Evolutionary conservation across 768 basidiomycete species (phyloP), one percentile per base, ranked within the genome.

Genomic region (Hortiboletus campestris): DNA sequence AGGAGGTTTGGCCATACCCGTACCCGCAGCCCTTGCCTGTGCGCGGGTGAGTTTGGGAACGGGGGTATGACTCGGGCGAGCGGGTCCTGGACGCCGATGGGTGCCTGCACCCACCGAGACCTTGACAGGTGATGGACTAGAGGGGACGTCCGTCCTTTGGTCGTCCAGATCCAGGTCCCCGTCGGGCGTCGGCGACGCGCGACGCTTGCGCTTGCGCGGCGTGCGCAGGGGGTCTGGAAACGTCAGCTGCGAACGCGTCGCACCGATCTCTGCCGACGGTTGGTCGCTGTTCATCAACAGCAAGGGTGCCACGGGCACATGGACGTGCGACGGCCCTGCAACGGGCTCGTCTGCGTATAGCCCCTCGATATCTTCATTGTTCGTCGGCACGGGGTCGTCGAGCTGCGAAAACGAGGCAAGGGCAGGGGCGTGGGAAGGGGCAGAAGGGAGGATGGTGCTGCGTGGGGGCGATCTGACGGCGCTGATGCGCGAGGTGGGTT

Each of bases 361-460:
- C 29, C 71, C 63, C 14, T 75, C 68, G n/a, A 71, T 68, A 16
- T 68, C 70, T 62, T 62, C 68, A 58, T 56, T 59, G 63, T 66
- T 55, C 51, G 73, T 62, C 61, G 74, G 63, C 58, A 69, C 31
- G 50, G 70, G 67, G 51, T 62, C 60, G 66, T 76, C 56, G 67
- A 74, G 3, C 71, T 76, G 19, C 68, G 75, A 38, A 67, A 71
- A 35, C 63, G 78, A 53, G 57, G 70, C 29, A 38, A 66, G 54
- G 12, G 10, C 38, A 55, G 48, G 22, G 47, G 70, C n/a, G n/a
- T n/a, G n/a, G n/a, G 25, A 58, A 36, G 48, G 56, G 36, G 53
- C 52, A 35, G 65, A 53, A 9, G 53, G n/a, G 20, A 59, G 43
- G 16, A 69, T 48, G 22, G 55, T 42, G 35, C 57, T 67, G 49